Base-by-base conservation (phyloP, 768 basidiomycete species). In the Boletus sensibilis region DNA sequence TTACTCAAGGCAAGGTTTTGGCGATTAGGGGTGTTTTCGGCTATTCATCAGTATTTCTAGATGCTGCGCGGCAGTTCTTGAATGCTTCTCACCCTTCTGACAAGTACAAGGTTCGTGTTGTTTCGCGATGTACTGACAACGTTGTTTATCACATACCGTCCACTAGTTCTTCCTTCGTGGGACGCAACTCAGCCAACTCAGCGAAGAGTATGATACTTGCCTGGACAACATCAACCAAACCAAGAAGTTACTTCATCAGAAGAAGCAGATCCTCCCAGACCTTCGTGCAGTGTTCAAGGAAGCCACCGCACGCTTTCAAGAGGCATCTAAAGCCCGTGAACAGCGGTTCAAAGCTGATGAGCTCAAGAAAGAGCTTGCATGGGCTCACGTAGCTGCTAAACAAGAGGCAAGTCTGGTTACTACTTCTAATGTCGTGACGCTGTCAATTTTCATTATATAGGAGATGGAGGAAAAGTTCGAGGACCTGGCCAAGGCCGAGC, bases 161-260 rank as follows among this genome's bases (percentile, higher is more conserved):
- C 14, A 40, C 0, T 61, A 96, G 94, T 94, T 98, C 72, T 98
- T 98, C 82, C 82, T 98, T 34, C 83, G 86, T 35, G 97, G 97
- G 16, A 98, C 97, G 0, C 92, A 94, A 62, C 83, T 99, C 16
- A 82, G 84, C 35, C 90, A 96, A 64, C 86, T 99, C 43, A 84
- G 82, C 4, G 86, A 92, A 20, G 92, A 95, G 68, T 99, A 99
- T 66, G 84, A 89, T 34, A 77, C 79, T 1, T 89, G 92, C 59
- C 72, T 85, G 18, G 77, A 85, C 50, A 90, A 93, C 64, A 88
- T 92, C 63, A 79, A 78, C 37, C 80, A 82, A 60, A 90, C 90
- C 11, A 75, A 78, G 55, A 85, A 82, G 59, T 74, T 87, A 33
- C 81, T 92, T 39, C 72, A 77, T 20, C 82, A 84, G 64, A 94